Evolutionary conservation across 1,139 yeast genomes (phyloP), one percentile per base, ranked within the genome.

Genomic region (Taiozyma onychis): DNA sequence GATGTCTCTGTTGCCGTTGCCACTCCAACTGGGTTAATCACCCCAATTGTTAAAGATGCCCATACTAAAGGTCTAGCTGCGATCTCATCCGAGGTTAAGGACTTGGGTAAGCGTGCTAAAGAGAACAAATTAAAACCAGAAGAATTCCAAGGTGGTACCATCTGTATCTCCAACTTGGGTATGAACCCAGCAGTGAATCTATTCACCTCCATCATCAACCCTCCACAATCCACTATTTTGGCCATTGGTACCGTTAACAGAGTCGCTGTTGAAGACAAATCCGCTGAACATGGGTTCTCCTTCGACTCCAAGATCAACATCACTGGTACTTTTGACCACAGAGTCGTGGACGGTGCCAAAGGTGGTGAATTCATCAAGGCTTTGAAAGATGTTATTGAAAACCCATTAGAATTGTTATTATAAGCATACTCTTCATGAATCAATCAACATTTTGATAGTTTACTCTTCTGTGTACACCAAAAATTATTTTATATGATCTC

Each of bases 1-100:
- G 99, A 93, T 68, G 96, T 93, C 53, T 90, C 98, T 30, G 97
- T 93, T 55, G 99, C 99, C 44, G 99, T 93, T 57, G 96, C 99
- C 55, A 93, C 99, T 22, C 97, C 98, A 69, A 82, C 96, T 51
- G 99, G 99, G 51, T 80, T 93, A 63, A 85, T 95, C 70, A 93
- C 99, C 47, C 99, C 99, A 59, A 93, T 93, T 62, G 89, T 93
- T 60, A 85, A 81, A 71, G 78, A 85, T 65, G 97, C 96, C 46
- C 88, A 93, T 67, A 64, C 85, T 58, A 88, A 86, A 78, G 99
- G 99, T 44, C 80, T 93, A 57, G 80, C 84, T 48, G 65, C 82
- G 43, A 93, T 93, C 66, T 91, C 98, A 44, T 70, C 72, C 57
- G 90, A 86, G 70, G 81, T 89, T 64, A 93, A 93, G 78, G 97